Base-by-base conservation (phyloP, 768 basidiomycete species). In the Pleurotus salmoneostramineus region DNA sequence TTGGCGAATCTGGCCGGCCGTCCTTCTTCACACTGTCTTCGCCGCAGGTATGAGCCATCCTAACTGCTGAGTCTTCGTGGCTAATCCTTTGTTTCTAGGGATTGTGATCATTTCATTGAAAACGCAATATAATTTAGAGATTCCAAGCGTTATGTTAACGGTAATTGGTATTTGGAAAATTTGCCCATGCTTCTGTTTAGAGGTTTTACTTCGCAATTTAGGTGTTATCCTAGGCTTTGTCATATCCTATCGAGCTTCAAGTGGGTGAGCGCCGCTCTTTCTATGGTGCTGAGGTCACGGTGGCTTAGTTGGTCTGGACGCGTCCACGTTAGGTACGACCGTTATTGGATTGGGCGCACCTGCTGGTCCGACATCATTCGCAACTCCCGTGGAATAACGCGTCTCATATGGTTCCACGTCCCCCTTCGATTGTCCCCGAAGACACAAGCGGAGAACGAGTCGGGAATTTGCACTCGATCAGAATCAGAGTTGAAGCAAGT, bases 1-100 rank as follows among this genome's bases (percentile, higher is more conserved):
- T 10, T 85, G 82, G 80, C 76, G 79, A 55, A 85, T 86, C 62
- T 88, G 85, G 85, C 84, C 84, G 1, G 84, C 84, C 0, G 84
- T 86, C 1, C 60, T 84, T n/a, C 65, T 87, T 27, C 82, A 87
- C 65, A 85, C 85, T 4, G 50, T 74, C 4, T 84, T 85, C 62
- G 83, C 84, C 4, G 77, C 75, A 15, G 74, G 81, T 81, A 62
- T 33, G 66, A 44, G 21, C 4, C 8, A 52, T 58, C 10, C 17
- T 27, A 4, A 40, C 51, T 12, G 40, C 61, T 31, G 56, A 31
- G 27, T 21, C 14, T 50, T 35, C 43, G 8, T 3, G 12, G 12
- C 17, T 11, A 32, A 42, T 55, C 6, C 49, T 14, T 40, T 56
- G 12, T 35, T 27, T 56, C 2, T 65, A 81, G 81, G 66, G 10